phyloP scores from a whole-genome alignment of 371 early-diverging fungal species.

The Mucor indicus region DNA sequence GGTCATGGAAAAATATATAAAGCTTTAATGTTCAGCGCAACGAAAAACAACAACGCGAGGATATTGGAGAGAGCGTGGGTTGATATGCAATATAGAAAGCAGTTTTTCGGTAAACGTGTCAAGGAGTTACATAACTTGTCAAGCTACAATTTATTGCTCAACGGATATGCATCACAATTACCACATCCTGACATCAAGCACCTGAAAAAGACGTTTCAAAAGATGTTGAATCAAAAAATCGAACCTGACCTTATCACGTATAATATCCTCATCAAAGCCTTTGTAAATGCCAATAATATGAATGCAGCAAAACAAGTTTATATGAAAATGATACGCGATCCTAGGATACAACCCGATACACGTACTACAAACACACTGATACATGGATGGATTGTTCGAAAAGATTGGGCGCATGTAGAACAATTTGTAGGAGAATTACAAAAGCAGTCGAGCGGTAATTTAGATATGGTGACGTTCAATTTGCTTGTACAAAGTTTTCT shows the following conservation, averaged over 20 bases:
- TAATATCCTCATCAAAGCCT: conserved; percentile 77
- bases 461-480: conserved; percentile 37
- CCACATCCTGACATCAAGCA: conserved; percentile 30
- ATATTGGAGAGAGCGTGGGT: conserved; percentile 28
- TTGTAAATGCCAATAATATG: conserved; percentile 60
- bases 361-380: conserved; percentile 32
- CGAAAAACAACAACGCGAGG: conserved; percentile 21
- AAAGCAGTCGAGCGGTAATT: not conserved
- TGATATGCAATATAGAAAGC: conserved; percentile 28
- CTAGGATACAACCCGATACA: conserved; percentile 21
- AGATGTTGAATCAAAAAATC: conserved; percentile 49
- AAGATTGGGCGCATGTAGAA: conserved; percentile 29
- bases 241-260: conserved; percentile 72
- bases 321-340: conserved; percentile 14
- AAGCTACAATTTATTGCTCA: conserved; percentile 71
- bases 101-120: not conserved
- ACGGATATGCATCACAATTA: conserved; percentile 62
- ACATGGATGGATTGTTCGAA: conserved; percentile 29
- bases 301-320: conserved; percentile 32
- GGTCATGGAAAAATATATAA: conserved; percentile 12
- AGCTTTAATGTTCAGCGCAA: conserved; percentile 36
- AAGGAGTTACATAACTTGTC: conserved; percentile 49
- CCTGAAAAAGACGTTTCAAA: conserved; percentile 19
- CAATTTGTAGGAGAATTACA: conserved; percentile 18
- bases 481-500: conserved; percentile 36